Base-by-base conservation (phyloP, 1,284 basidiomycete species). In the Phellinidium pouzarii region DNA sequence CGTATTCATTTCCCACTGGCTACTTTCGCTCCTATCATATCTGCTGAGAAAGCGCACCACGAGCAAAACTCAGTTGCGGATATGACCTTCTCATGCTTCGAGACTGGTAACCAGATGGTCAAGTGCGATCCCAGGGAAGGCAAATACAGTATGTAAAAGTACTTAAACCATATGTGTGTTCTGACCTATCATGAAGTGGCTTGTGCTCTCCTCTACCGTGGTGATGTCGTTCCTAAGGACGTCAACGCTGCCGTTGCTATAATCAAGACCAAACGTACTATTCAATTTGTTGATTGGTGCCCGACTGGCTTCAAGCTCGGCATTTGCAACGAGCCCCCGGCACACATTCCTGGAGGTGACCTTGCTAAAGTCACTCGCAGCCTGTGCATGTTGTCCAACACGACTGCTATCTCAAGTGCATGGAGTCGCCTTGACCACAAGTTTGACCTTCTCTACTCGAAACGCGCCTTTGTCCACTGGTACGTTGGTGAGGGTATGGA, bases 401-500 rank as follows among this genome's bases (percentile, higher is more conserved):
- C 88, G 19, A 91, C 88, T 5, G 87, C 87, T 44, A 94, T 94
- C 67, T 90, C 91, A 36, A 75, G 78, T 11, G 91, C 91, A 20
- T 94, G 91, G 91, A 87, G 84, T 62, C 82, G 89, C 51, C 79
- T 93, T 42, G 94, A 99, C 76, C 89, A 96, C 81, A 99, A 99
- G 75, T 99, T 99, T 70, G 95, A 99, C 70, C 80, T 99, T 62
- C 84, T 99, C 36, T 91, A 91, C 74, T 94, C 87, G 59, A 94
- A 89, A 74, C 88, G 87, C 70, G 92, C 86, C 55, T 94, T 94
- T 67, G 91, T 90, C 44, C 86, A 94, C 75, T 90, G 91, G 91
- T 95, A 94, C 63, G 91, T 93, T 59, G 94, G 94, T 62, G 94
- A 96, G 71, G 94, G 94, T 73, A 98, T 97, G 94, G 94, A 97